These are phyloP conservation scores for Komagataella ulmi DNA, from an alignment of 805 yeast genomes.

Conservation along the genomic window DNA sequence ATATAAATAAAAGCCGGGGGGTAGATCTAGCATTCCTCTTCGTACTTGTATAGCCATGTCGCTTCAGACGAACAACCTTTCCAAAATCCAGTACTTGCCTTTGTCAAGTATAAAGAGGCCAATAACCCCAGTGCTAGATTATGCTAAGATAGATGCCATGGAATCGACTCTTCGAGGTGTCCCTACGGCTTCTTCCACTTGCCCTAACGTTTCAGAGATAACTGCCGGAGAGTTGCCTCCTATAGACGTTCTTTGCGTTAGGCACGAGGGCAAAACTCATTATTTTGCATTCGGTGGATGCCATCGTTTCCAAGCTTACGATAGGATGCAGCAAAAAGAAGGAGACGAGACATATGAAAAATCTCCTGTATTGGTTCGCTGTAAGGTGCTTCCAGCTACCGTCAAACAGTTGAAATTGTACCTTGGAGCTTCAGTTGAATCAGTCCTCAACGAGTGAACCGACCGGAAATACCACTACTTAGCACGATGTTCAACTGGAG, in stretches of 20 bases:
- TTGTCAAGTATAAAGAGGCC: slow-evolving; percentile 61
- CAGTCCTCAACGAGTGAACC: slow-evolving; percentile 21
- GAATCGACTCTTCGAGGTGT: slow-evolving; percentile 50
- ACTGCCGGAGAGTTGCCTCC: slow-evolving; percentile 66
- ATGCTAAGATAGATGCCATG: slow-evolving; percentile 68
- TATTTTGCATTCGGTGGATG: slow-evolving; percentile 89
- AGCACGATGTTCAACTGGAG: slow-evolving; percentile 37
- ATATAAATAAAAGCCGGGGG: background rate
- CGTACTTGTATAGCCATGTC: slow-evolving; percentile 30
- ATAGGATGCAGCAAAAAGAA: slow-evolving; percentile 24
- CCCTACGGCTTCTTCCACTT: slow-evolving; percentile 55
- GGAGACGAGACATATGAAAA: background rate
- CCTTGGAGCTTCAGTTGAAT: slow-evolving; percentile 55
- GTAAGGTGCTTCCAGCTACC: slow-evolving; percentile 67
- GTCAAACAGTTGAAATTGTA: slow-evolving; percentile 53
- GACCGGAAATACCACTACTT: slow-evolving; percentile 29
- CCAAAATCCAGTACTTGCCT: slow-evolving; percentile 46
- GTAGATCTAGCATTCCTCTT: background rate
- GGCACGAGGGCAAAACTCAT: slow-evolving; percentile 44
- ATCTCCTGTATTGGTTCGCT: slow-evolving; percentile 30
- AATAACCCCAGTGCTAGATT: slow-evolving; percentile 73
- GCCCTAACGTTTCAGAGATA: slow-evolving; percentile 27
- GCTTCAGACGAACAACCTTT: slow-evolving; percentile 46
- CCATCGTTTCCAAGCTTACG: slow-evolving; percentile 82
- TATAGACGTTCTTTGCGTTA: slow-evolving; percentile 59